Evolutionary conservation across 2,329 filamentous ascomycete genomes (phyloP).

Genomic region (Colletotrichum sp.): DNA sequence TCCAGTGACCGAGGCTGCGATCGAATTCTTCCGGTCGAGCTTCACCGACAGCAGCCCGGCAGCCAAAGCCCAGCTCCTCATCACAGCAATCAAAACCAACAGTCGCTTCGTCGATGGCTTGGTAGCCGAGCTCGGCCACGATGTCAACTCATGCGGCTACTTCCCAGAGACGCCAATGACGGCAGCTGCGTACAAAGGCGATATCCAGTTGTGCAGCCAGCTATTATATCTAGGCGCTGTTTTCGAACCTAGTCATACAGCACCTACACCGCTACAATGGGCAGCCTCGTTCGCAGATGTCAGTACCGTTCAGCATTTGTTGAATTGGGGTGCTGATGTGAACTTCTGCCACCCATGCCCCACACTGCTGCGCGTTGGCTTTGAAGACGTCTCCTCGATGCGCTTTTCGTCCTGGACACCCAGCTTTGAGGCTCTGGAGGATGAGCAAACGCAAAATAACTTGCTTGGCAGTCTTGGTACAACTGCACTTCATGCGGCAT

Average conservation of each 20-base stretch:
- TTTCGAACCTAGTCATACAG: accelerated
- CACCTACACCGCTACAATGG: not conserved
- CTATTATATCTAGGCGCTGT: not conserved
- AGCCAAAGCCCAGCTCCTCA: not conserved
- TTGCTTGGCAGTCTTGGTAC: not conserved
- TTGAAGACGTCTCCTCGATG: not conserved
- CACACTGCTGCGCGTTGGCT: accelerated
- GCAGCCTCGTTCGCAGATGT: not conserved
- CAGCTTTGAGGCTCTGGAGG: accelerated
- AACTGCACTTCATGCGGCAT: not conserved
- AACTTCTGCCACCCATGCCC: not conserved
- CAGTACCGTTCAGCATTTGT: accelerated
- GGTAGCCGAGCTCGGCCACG: accelerated
- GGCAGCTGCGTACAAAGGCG: accelerated
- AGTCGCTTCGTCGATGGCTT: not conserved
- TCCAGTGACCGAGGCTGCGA: accelerated
- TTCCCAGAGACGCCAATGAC: not conserved
- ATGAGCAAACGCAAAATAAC: accelerated
- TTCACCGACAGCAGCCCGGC: accelerated
- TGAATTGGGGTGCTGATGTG: not conserved
- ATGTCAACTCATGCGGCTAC: not conserved
- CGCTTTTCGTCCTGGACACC: not conserved
- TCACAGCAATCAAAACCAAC: not conserved
- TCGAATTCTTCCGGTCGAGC: not conserved
- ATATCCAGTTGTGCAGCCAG: accelerated